Percentiles rank a stretch among this genome's conserved stretches.
Evolutionary conservation across 257 asterid species (phyloP).

Genomic region (Voacanga thouarsii): DNA sequence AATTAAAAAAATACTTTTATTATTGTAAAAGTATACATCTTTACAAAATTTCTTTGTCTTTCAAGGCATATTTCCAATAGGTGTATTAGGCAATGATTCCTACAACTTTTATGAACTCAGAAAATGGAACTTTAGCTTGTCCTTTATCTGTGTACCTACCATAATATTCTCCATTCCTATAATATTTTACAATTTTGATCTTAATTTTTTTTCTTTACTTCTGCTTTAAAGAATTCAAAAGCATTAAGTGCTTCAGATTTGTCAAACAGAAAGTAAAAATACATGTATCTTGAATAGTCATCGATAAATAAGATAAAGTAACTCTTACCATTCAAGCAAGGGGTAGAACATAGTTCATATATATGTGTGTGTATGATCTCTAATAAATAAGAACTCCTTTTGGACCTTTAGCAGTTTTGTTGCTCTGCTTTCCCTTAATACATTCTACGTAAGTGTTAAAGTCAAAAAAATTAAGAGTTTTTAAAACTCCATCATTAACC

Average conservation of each 20-base stretch:
- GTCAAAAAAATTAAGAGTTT: constrained; percentile 4
- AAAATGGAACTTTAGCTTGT: no score
- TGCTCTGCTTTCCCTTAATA: neutral
- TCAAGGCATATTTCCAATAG: no score
- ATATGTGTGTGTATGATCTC: neutral
- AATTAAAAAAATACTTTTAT: no score
- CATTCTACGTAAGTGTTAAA: neutral
- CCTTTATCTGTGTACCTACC: no score
- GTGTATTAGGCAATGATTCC: no score
- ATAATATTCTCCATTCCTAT: neutral
- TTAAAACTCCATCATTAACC: neutral
- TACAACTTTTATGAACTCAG: no score
- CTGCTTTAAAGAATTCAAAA: neutral
- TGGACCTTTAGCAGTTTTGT: neutral
- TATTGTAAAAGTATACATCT: no score
- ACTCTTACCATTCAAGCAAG: neutral
- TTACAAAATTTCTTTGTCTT: no score
- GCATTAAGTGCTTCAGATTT: neutral
- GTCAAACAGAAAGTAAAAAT: neutral
- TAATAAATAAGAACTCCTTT: neutral
- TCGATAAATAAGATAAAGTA: constrained; percentile 3
- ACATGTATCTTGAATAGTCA: neutral
- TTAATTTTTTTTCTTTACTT: neutral
- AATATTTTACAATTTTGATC: neutral
- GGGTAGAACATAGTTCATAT: neutral